These are phyloP conservation scores for Trypanosomatidae sp. DNA, from an alignment of 208 protist genomes.

Conservation along the genomic window DNA sequence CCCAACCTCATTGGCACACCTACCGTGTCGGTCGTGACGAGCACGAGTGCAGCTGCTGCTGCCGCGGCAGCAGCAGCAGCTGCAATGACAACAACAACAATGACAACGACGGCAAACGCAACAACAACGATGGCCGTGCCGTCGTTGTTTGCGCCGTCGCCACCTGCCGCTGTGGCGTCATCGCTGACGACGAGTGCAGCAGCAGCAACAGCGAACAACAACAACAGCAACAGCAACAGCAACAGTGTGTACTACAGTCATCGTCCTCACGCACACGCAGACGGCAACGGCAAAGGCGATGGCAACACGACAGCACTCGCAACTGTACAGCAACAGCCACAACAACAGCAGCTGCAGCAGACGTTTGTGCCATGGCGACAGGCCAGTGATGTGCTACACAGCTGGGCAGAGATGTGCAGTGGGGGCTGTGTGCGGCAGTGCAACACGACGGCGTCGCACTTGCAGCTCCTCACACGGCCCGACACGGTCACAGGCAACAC, in stretches of 20 bases:
- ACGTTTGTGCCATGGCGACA: background rate
- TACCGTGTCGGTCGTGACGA: too few species aligned
- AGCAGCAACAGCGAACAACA: background rate
- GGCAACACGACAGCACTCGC: background rate
- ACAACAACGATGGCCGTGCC: background rate
- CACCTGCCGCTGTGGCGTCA: background rate
- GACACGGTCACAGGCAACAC: background rate
- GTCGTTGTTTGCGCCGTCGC: background rate
- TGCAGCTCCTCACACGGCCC: background rate
- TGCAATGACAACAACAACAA: conserved; percentile 7
- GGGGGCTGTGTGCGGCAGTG: conserved; percentile 1
- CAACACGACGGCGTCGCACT: conserved; percentile 2
- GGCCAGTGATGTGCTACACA: background rate
- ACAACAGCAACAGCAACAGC: background rate
- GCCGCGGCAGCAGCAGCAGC: background rate
- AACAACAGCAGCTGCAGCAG: background rate
- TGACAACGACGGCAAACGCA: conserved; percentile 2
- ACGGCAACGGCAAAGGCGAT: background rate
- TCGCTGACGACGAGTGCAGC: background rate
- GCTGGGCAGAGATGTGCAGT: background rate
- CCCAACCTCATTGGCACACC: too few species aligned
- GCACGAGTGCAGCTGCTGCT: too few species aligned
- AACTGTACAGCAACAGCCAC: background rate
- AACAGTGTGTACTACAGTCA: background rate
- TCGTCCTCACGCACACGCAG: background rate